A percentile compares a stretch with the other conserved stretches of the same genome.
phyloP scores from a whole-genome alignment of 495 filamentous ascomycete species.

The Tuber indicum region DNA sequence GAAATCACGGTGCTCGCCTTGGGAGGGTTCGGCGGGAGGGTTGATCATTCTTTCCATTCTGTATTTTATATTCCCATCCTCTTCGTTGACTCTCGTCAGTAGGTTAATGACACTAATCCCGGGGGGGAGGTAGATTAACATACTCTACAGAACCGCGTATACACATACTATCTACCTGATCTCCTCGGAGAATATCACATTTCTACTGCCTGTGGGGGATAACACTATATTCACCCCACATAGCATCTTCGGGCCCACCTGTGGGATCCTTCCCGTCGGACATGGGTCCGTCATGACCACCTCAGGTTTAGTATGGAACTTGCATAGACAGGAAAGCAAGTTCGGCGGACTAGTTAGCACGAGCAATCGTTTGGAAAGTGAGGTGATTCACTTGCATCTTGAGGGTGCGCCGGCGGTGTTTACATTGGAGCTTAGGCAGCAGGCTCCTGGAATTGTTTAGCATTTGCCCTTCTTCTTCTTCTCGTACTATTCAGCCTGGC shows the following conservation, averaged over 20 bases:
- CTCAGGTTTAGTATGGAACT: conserved; percentile 81
- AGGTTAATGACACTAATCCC: neutral
- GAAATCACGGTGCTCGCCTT: conserved; percentile 57
- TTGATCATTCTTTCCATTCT: conserved; percentile 85
- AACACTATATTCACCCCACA: conserved; percentile 62
- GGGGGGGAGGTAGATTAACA: neutral
- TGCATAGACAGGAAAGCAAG: conserved; percentile 67
- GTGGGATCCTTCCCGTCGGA: conserved; percentile 74
- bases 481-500: neutral
- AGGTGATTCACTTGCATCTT: conserved; percentile 51
- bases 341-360: conserved; percentile 85
- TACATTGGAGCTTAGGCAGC: conserved; percentile 62
- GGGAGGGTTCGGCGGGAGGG: conserved; percentile 80
- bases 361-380: conserved; percentile 71
- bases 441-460: neutral
- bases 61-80: conserved; percentile 45
- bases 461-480: neutral
- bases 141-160: neutral
- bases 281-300: conserved; percentile 68
- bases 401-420: conserved; percentile 70
- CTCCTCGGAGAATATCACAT: conserved; percentile 70
- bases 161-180: conserved; percentile 57
- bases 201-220: conserved; percentile 60
- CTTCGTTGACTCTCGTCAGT: neutral
- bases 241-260: conserved; percentile 47